These are phyloP conservation scores for Puccinia novopanici DNA, from an alignment of 1,284 basidiomycete genomes.

Conservation along the genomic window DNA sequence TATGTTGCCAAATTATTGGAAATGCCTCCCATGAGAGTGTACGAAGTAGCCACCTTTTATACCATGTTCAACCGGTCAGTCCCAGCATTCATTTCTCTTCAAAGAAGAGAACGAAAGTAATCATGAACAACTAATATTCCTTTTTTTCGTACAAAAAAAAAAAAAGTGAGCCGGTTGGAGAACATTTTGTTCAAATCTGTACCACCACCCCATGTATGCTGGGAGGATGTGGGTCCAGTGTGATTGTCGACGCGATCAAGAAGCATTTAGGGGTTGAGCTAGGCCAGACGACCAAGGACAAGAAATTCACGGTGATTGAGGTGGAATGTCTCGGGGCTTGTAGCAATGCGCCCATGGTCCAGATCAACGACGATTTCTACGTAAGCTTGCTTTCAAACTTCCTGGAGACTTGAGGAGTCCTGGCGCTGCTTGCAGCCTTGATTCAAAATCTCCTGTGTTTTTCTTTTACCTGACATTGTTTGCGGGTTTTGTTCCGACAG, in stretches of 20 bases:
- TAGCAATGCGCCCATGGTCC: conserved; percentile 99
- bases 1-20: conserved; percentile 76
- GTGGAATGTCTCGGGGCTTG: conserved; percentile 98
- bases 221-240: conserved; percentile 77
- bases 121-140: background rate
- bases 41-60: conserved; percentile 99
- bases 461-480: background rate
- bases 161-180: conserved; percentile 83
- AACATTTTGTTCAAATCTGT: conserved; percentile 95
- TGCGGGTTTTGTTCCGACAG: conserved; percentile 60
- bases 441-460: conserved; percentile 1
- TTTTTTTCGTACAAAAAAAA: background rate
- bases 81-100: background rate
- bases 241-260: conserved; percentile 83
- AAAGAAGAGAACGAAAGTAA: too few relatives aligned
- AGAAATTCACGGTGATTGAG: conserved; percentile 95
- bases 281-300: conserved; percentile 89
- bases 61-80: conserved; percentile 83
- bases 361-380: conserved; percentile 94
- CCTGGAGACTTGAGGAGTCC: background rate
- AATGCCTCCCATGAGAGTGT: conserved; percentile 97
- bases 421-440: background rate
- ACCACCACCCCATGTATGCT: conserved; percentile 99
- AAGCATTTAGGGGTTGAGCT: conserved; percentile 74
- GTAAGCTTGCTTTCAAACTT: conserved; percentile 62